Conservation (phyloP, 2,329 filamentous ascomycete genomes). For the Malbranchea zuffiana region DNA sequence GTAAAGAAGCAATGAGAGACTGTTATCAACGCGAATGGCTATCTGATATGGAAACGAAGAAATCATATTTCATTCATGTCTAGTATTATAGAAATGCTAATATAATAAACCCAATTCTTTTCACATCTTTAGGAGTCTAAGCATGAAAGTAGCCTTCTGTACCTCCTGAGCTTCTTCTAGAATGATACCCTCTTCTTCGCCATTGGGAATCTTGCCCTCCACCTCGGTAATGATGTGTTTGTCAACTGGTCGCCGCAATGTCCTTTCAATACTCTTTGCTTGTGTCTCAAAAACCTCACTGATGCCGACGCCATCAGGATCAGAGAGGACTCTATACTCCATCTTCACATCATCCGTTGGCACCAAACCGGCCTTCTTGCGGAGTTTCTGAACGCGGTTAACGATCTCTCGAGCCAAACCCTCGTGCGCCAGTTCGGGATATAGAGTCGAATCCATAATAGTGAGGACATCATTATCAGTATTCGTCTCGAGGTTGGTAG, state of each 20-base stretch:
- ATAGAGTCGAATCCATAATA: slow-evolving; percentile 71
- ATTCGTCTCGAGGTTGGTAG: slow-evolving; percentile 70
- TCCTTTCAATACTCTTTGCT: slow-evolving; percentile 59
- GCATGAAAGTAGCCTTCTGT: slow-evolving; percentile 67
- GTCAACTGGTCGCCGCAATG: slow-evolving; percentile 64
- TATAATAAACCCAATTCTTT: slow-evolving; percentile 19
- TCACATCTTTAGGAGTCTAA: slow-evolving; percentile 65
- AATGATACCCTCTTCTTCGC: slow-evolving; percentile 52
- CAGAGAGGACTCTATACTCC: slow-evolving; percentile 73
- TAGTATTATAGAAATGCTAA: slow-evolving; percentile 21
- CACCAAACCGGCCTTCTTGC: slow-evolving; percentile 85
- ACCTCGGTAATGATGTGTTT: slow-evolving; percentile 52
- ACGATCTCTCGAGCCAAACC: slow-evolving; percentile 86
- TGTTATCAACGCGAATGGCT: too few species aligned
- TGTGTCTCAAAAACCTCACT: slow-evolving; percentile 60
- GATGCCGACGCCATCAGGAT: slow-evolving; percentile 66
- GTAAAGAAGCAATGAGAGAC: slow-evolving; percentile 38
- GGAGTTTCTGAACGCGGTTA: slow-evolving; percentile 78
- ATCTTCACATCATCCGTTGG: slow-evolving; percentile 92
- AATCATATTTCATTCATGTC: slow-evolving; percentile 7
- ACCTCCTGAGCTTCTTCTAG: slow-evolving; percentile 76
- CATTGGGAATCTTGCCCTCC: slow-evolving; percentile 46
- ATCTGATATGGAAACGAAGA: too few species aligned
- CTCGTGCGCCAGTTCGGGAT: slow-evolving; percentile 78
- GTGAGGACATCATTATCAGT: slow-evolving; percentile 83